A percentile compares a stretch with the other conserved stretches of the same genome.
Evolutionary conservation across 106 monocot species (phyloP).

Genomic region (Platanthera zijinensis): DNA sequence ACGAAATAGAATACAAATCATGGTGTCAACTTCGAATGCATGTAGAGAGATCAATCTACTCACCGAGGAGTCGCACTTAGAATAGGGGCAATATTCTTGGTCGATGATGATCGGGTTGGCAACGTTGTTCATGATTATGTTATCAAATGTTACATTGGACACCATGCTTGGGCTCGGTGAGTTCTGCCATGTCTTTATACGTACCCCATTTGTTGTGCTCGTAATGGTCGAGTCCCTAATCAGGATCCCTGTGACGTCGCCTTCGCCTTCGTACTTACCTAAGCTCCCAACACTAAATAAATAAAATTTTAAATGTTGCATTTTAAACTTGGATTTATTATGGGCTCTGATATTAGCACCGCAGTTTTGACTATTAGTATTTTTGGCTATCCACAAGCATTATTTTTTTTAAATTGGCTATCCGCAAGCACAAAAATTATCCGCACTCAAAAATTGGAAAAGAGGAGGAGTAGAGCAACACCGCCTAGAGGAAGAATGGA

Average conservation of each 20-base stretch:
- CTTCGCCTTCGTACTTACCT: slow-evolving; percentile 37
- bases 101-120: slow-evolving; percentile 56
- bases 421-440: too few relatives aligned
- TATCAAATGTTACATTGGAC: slow-evolving; percentile 54
- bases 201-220: slow-evolving; percentile 37
- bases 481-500: too few relatives aligned
- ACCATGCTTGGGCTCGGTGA: slow-evolving; percentile 20
- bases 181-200: slow-evolving; percentile 70
- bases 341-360: too few relatives aligned
- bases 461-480: too few relatives aligned
- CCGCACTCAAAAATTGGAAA: too few relatives aligned
- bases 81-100: slow-evolving; percentile 52
- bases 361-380: too few relatives aligned
- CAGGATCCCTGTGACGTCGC: slow-evolving; percentile 25
- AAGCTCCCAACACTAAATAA: slow-evolving; percentile 45
- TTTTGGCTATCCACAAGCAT: too few relatives aligned
- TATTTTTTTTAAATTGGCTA: too few relatives aligned
- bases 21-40: background rate
- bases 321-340: background rate
- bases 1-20: background rate
- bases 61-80: slow-evolving; percentile 17
- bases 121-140: slow-evolving; percentile 48
- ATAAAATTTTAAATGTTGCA: background rate
- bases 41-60: background rate
- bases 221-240: slow-evolving; percentile 39